phyloP scores from a whole-genome alignment of 129 eudicot genomes.

The Mikania micrantha region DNA sequence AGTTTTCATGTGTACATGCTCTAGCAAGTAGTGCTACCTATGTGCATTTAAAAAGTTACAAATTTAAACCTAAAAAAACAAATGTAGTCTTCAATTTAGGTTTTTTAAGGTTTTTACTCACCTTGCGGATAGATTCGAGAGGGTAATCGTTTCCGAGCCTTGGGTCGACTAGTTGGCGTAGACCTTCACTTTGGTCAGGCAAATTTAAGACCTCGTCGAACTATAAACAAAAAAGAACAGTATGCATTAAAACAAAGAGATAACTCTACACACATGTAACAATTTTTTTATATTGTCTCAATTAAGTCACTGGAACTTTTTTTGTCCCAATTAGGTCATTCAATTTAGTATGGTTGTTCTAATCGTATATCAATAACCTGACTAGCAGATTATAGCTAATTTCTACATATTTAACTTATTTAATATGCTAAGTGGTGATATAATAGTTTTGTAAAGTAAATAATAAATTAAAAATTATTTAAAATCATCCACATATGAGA shows the following conservation, averaged over 20 bases:
- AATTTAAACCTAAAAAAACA: background rate
- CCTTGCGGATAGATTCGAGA: slow-evolving; percentile 68
- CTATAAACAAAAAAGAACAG: slow-evolving; percentile 24
- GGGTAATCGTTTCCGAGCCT: slow-evolving; percentile 71
- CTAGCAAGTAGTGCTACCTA: slow-evolving; percentile 70
- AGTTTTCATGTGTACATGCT: slow-evolving; percentile 78
- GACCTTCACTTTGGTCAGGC: slow-evolving; percentile 44
- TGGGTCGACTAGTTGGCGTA: slow-evolving; percentile 60
- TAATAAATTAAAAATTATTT: too few species aligned
- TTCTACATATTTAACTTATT: too few species aligned
- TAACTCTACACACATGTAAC: too few species aligned
- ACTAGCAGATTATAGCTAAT: too few species aligned
- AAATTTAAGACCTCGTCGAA: slow-evolving; percentile 66
- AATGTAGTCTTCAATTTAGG: background rate
- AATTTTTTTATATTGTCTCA: too few species aligned
- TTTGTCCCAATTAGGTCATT: too few species aligned
- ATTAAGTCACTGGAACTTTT: too few species aligned
- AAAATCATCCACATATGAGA: too few species aligned
- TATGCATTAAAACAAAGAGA: background rate
- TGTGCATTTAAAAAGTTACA: background rate
- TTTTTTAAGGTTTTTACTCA: slow-evolving; percentile 8
- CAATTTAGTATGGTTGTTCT: too few species aligned
- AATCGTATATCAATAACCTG: too few species aligned
- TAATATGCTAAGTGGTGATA: too few species aligned
- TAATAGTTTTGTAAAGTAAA: too few species aligned